These are phyloP conservation scores for Nannizzia gypsea DNA, from an alignment of 2,329 filamentous ascomycete species.

Conservation along the genomic window DNA sequence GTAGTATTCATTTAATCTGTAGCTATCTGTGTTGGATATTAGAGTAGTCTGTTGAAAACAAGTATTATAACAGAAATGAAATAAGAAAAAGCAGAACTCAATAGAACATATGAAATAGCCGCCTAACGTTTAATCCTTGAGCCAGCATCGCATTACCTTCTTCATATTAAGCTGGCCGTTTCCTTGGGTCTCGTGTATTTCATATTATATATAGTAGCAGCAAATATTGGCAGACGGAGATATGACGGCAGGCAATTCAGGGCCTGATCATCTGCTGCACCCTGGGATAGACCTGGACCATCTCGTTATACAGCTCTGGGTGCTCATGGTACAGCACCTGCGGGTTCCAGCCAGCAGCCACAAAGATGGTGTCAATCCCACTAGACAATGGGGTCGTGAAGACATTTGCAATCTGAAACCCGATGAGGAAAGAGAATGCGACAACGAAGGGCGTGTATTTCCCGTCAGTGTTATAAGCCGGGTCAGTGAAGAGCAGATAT, in stretches of 20 bases:
- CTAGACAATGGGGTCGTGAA: slow-evolving; percentile 80
- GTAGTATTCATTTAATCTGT: no score
- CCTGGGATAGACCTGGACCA: background rate
- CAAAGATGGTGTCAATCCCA: slow-evolving; percentile 87
- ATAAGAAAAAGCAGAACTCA: no score
- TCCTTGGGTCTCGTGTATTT: no score
- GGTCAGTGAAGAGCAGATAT: slow-evolving; percentile 74
- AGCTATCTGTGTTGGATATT: no score
- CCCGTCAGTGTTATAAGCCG: slow-evolving; percentile 59
- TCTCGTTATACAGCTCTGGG: slow-evolving; percentile 51
- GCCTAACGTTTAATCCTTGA: no score
- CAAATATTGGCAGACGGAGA: no score
- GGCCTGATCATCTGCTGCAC: background rate
- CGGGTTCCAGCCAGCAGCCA: slow-evolving; percentile 57
- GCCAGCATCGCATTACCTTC: no score
- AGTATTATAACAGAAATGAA: no score
- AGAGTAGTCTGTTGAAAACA: no score
- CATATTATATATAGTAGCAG: no score
- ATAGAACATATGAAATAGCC: no score
- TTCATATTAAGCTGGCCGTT: no score
- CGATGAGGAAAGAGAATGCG: slow-evolving; percentile 79
- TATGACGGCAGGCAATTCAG: background rate
- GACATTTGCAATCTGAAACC: slow-evolving; percentile 76
- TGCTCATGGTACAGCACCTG: slow-evolving; percentile 66
- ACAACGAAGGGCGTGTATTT: slow-evolving; percentile 64